Base-by-base conservation (phyloP, 179 eudicot genomes). In the Vitellaria paradoxa region DNA sequence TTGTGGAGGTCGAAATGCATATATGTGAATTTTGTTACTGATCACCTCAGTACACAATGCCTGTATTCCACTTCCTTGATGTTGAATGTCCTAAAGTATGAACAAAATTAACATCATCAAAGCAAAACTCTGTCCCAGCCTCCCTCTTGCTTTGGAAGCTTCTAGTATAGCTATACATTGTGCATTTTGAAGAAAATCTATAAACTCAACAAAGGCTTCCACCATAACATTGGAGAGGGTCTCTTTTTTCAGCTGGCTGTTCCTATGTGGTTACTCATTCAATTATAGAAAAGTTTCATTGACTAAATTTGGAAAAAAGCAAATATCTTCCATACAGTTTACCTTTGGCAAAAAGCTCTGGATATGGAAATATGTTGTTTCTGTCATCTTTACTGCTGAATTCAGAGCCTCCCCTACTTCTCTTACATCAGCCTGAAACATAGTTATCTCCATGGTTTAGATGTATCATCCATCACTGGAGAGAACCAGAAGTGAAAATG, bases 321-420 rank as follows among this genome's bases (percentile, higher is more conserved):
- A 76, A 53, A 76, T 55, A 9, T 45, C 9, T 76, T 67, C 15
- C 46, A 60, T 49, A 18, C 52, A 57, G 67, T 80, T 30, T 75
- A 91, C 98, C 91, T 84, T 87, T 13, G 88, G 90, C 70, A 82
- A 67, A 70, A 85, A 85, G 77, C 74, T 85, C 60, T 89, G 84
- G 56, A 92, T 78, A 64, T 88, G 89, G 30, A 42, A 61, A 75
- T 80, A 74, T 73, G 90, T 89, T 80, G 70, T 80, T 57, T 93
- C 94, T 76, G 86, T 75, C 73, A 84, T 83, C 83, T 89, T 90
- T 63, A 69, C 45, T 69, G 97, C 92, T 59, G 90, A 86, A 59
- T 77, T 83, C 71, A 92, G 53, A 46, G 93, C 93, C 71, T 89
- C 90, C 53, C 79, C 73, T 69, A 90, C 69, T 82, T 85, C 94